Conservation (phyloP, 169 alveolate species). For the Eimeria necatrix region DNA sequence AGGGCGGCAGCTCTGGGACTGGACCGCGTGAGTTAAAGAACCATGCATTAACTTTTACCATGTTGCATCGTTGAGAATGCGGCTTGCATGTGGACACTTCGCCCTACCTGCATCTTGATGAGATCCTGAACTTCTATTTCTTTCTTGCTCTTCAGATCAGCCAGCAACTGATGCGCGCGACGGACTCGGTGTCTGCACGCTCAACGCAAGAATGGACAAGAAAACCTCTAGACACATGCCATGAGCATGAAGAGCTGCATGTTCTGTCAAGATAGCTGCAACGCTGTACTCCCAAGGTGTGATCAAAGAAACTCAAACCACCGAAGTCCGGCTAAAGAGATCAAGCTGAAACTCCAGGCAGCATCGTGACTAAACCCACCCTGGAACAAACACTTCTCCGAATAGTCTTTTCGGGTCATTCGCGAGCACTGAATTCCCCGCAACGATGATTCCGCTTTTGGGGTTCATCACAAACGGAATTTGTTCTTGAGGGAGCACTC, state of each 20-base stretch:
- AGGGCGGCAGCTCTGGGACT: no score
- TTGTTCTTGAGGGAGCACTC: slow-evolving; percentile 29
- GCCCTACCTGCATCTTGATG: slow-evolving; percentile 68
- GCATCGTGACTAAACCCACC: slow-evolving; percentile 27
- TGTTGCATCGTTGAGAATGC: neutral
- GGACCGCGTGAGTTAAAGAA: no score
- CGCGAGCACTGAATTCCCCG: slow-evolving; percentile 61
- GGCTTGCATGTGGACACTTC: neutral
- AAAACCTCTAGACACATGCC: no score
- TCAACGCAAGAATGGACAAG: neutral
- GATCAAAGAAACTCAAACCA: no score
- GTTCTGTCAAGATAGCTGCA: no score
- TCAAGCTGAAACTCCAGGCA: no score
- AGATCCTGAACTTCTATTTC: slow-evolving; percentile 74
- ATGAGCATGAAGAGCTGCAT: no score
- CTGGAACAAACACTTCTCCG: slow-evolving; percentile 74
- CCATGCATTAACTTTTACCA: neutral
- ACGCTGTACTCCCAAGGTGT: no score
- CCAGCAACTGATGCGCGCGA: slow-evolving; percentile 52
- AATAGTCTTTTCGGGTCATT: slow-evolving; percentile 46
- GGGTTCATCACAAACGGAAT: slow-evolving; percentile 75
- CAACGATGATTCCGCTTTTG: slow-evolving; percentile 61
- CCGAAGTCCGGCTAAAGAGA: no score
- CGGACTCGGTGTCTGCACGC: slow-evolving; percentile 52
- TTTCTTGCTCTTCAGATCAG: slow-evolving; percentile 25